A percentile compares a stretch with the other conserved stretches of the same genome.
phyloP scores from a whole-genome alignment of 305 asterid species.

The Ilex paraguariensis region DNA sequence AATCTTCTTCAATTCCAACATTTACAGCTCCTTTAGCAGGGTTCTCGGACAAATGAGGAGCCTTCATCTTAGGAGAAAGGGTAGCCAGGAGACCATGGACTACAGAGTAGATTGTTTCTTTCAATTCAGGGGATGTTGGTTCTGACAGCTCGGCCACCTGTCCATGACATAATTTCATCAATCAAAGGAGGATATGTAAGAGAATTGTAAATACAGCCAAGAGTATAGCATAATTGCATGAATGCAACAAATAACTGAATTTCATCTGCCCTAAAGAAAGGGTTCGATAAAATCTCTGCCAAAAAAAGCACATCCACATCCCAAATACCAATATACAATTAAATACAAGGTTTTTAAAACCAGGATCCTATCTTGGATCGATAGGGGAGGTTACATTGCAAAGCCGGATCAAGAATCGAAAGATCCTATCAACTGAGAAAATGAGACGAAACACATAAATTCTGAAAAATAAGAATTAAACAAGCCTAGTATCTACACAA shows the following conservation, averaged over 20 bases:
- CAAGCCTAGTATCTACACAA: too few relatives aligned
- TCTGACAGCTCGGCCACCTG: conserved; percentile 96
- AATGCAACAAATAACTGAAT: not conserved
- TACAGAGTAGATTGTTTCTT: conserved; percentile 66
- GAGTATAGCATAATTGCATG: not conserved
- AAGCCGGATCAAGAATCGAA: too few relatives aligned
- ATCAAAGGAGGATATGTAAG: too few relatives aligned
- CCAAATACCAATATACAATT: too few relatives aligned
- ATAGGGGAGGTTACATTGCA: too few relatives aligned
- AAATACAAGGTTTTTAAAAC: too few relatives aligned
- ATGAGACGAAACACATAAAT: too few relatives aligned
- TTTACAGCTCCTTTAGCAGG: conserved; percentile 37
- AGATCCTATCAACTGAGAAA: too few relatives aligned
- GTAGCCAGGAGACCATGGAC: conserved; percentile 92
- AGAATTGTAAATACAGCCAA: not conserved
- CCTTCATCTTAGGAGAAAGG: conserved; percentile 88
- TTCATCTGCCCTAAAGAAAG: not conserved
- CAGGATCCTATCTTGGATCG: too few relatives aligned
- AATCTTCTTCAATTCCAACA: conserved; percentile 52
- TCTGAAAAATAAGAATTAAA: too few relatives aligned
- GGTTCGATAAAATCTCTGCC: too few relatives aligned
- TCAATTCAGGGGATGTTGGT: conserved; percentile 71
- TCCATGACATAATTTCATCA: conserved; percentile 2
- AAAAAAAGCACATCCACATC: too few relatives aligned
- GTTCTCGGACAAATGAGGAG: conserved; percentile 47